Conservation (phyloP, 2,329 filamentous ascomycete species). For the Tolypocladium paradoxum region DNA sequence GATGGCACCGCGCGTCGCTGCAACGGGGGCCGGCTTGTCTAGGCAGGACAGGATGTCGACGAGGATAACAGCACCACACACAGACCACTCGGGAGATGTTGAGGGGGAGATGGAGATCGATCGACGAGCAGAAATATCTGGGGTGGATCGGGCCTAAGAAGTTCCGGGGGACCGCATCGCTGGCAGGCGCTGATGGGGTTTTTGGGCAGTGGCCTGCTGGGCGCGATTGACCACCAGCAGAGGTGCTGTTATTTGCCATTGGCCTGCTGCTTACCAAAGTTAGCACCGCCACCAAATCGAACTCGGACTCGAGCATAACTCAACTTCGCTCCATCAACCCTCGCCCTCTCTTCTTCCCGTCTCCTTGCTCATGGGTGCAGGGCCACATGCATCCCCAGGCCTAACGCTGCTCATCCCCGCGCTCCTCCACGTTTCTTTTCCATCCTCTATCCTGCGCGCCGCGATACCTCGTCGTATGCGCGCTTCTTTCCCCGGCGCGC, state of each 20-base stretch:
- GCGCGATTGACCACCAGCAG: not conserved
- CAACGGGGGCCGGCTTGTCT: not conserved
- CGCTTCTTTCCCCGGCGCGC: not conserved
- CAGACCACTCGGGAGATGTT: no score
- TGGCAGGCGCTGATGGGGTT: not conserved
- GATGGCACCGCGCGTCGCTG: not conserved
- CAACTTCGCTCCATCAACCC: not conserved
- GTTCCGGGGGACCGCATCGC: not conserved
- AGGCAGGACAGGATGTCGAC: not conserved
- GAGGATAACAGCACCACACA: not conserved
- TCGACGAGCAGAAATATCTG: no score
- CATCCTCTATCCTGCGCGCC: not conserved
- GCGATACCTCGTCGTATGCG: not conserved
- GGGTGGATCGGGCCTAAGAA: not conserved
- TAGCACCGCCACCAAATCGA: not conserved
- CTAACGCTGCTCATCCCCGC: not conserved
- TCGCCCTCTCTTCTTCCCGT: not conserved
- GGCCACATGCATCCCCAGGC: conserved; percentile 9
- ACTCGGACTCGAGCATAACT: not conserved
- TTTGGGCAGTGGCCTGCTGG: not conserved
- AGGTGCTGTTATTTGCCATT: not conserved
- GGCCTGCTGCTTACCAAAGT: not conserved
- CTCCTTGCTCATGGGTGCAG: conserved; percentile 6
- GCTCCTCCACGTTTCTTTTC: not conserved
- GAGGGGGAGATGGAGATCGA: no score